Base-by-base conservation (phyloP, 768 basidiomycete species). In the Lactifluus volemus region DNA sequence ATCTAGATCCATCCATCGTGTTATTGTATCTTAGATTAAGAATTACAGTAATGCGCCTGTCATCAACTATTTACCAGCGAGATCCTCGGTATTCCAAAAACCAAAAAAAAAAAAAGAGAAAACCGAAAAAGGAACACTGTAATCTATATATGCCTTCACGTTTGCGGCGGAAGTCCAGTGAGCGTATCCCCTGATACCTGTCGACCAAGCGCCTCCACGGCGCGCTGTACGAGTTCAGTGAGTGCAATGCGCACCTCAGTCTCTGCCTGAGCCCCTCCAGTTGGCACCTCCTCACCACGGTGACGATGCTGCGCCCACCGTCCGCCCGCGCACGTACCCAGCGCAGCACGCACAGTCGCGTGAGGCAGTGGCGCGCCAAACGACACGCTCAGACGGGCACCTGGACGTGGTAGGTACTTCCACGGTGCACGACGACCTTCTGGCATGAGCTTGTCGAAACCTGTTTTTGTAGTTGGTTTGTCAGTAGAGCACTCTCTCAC, bases 381-480 rank as follows among this genome's bases (percentile, higher is more conserved):
- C 0, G 89, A 85, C 55, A 98, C 79, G 66, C 83, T 83, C 39
- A 97, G 77, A 39, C 75, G 75, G 12, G 82, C 75, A 63, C 89
- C 78, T 36, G 78, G 70, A 62, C 82, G 78, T 44, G 95, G 84
- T 66, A 88, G 59, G 70, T 80, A 85, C 63, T 87, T 90, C 76
- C 78, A 81, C 3, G 92, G 93, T 67, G 82, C 86, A 2, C 76
- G 67, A 19, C 94, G 84, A 34, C 85, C 83, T 72, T 92, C 93
- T 47, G 92, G 90, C 93, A 98, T 95, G 17, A 97, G 76, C 64
- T 83, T 77, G 68, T 98, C 90, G 65, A 95, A 97, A 4, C 86
- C 85, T 86, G 65, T 17, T 34, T 2, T 34, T 34, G 5, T 6
- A 34, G 9, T 5, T 34, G 32, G 32, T 5, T 34, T 34, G 9